Evolutionary conservation across 2,329 filamentous ascomycete species (phyloP).

Genomic region (Aspergillus hiratsukae): DNA sequence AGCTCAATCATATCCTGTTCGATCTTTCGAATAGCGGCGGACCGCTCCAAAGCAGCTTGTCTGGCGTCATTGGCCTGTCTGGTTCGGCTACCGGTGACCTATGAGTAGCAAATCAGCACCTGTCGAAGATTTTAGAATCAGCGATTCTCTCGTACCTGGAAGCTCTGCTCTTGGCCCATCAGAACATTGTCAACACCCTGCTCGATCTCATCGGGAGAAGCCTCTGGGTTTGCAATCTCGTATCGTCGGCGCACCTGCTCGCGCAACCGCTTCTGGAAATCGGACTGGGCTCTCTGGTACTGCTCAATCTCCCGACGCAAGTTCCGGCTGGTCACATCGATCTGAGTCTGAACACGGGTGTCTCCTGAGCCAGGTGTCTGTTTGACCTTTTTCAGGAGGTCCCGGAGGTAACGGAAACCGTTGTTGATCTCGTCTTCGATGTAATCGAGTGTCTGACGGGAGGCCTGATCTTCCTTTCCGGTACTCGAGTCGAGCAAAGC

Average conservation of each 20-base stretch:
- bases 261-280: constrained; percentile 73
- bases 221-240: constrained; percentile 79
- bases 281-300: constrained; percentile 75
- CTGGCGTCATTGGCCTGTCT: constrained; percentile 74
- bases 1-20: constrained; percentile 86
- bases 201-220: constrained; percentile 70
- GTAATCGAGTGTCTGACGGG: constrained; percentile 65
- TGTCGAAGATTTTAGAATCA: neutral
- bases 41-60: constrained; percentile 72
- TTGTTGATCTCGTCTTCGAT: constrained; percentile 77
- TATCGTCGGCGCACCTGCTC: constrained; percentile 87
- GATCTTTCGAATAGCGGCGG: constrained; percentile 85
- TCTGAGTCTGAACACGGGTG: constrained; percentile 71
- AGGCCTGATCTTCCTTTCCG: constrained; percentile 60
- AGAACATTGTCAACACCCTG: constrained; percentile 68
- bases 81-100: constrained; percentile 49
- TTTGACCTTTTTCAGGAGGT: constrained; percentile 78
- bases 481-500: constrained; percentile 72
- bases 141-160: constrained; percentile 58
- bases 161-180: constrained; percentile 68
- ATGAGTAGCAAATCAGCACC: constrained; percentile 1
- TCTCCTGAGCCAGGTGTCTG: constrained; percentile 69
- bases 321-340: constrained; percentile 72
- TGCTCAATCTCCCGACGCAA: constrained; percentile 75
- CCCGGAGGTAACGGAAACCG: constrained; percentile 72